These are phyloP conservation scores for Madurella fahalii DNA, from an alignment of 2,329 filamentous ascomycete genomes.

Conservation along the genomic window DNA sequence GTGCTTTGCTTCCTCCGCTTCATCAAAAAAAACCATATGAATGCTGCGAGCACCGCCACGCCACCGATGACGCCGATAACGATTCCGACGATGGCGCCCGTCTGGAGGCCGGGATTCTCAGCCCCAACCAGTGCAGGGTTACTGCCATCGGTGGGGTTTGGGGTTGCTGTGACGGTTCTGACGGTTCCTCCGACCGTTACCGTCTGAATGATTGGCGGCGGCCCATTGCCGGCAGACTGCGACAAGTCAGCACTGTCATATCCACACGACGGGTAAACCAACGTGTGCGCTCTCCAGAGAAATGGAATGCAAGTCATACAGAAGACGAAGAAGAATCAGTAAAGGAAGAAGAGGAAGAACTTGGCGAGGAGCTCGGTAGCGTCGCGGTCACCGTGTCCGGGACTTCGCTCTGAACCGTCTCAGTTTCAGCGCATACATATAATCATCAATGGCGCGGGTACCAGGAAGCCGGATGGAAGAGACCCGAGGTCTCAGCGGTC, in stretches of 20 bases:
- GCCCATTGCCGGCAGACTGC: constrained; percentile 19
- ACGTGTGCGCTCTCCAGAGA: not conserved
- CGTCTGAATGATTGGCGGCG: constrained; percentile 44
- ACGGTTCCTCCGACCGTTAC: constrained; percentile 52
- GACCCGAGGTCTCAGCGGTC: not conserved
- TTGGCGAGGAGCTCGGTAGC: constrained; percentile 26
- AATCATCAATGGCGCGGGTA: not conserved
- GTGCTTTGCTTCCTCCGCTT: constrained; percentile 41
- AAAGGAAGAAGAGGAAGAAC: constrained; percentile 25
- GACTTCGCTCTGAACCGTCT: constrained; percentile 37
- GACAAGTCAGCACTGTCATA: not conserved
- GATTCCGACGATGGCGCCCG: constrained; percentile 50
- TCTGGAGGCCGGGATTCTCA: constrained; percentile 35
- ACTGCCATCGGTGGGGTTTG: constrained; percentile 31
- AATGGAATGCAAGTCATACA: constrained; percentile 35
- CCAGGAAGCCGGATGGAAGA: constrained; percentile 15
- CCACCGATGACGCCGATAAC: constrained; percentile 48
- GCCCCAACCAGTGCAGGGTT: not conserved
- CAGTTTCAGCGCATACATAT: constrained; percentile 24
- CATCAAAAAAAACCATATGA: constrained; percentile 34
- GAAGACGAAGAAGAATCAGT: constrained; percentile 32
- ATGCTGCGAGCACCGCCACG: constrained; percentile 39
- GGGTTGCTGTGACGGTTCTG: constrained; percentile 52
- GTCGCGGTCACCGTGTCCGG: constrained; percentile 34
- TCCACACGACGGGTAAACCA: not conserved